Conservation (phyloP, 345 rosid species). For the Microthlaspi erraticum region DNA sequence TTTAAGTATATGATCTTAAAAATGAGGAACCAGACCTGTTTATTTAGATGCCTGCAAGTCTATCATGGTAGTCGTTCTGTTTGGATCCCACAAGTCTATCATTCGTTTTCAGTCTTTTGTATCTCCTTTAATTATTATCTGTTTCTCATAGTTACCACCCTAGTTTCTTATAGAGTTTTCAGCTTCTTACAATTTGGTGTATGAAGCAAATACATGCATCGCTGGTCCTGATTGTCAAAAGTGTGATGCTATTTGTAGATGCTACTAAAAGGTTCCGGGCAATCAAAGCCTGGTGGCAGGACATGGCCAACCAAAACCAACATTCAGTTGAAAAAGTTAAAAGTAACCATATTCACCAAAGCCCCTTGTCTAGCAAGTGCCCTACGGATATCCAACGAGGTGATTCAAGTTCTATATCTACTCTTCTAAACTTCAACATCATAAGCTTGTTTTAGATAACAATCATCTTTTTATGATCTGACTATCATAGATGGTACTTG, state of each 20-base stretch:
- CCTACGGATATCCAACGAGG: constrained; percentile 53
- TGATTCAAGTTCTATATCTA: constrained; percentile 32
- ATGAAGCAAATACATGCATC: constrained; percentile 17
- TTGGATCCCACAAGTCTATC: constrained; percentile 2
- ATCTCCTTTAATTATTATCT: background rate
- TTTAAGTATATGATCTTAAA: constrained; percentile 3
- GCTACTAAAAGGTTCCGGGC: constrained; percentile 74
- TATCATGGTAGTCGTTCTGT: background rate
- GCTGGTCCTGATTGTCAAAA: constrained; percentile 24
- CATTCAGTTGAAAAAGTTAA: constrained; percentile 47
- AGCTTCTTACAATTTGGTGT: constrained; percentile 21
- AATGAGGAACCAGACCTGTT: constrained; percentile 7
- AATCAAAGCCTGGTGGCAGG: constrained; percentile 94
- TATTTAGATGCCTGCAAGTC: constrained; percentile 14
- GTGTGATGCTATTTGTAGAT: constrained; percentile 51
- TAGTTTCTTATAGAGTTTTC: constrained; percentile 16
- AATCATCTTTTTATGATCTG: constrained; percentile 7
- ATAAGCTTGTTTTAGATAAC: constrained; percentile 7
- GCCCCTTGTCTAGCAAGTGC: constrained; percentile 41
- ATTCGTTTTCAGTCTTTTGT: constrained; percentile 3
- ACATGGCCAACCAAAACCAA: constrained; percentile 68
- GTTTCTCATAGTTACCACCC: constrained; percentile 7
- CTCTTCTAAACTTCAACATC: constrained; percentile 19
- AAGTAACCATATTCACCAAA: constrained; percentile 40
- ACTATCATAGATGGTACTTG: constrained; percentile 1